phyloP scores from a whole-genome alignment of 768 basidiomycete genomes.

The Amanita rimosa region DNA sequence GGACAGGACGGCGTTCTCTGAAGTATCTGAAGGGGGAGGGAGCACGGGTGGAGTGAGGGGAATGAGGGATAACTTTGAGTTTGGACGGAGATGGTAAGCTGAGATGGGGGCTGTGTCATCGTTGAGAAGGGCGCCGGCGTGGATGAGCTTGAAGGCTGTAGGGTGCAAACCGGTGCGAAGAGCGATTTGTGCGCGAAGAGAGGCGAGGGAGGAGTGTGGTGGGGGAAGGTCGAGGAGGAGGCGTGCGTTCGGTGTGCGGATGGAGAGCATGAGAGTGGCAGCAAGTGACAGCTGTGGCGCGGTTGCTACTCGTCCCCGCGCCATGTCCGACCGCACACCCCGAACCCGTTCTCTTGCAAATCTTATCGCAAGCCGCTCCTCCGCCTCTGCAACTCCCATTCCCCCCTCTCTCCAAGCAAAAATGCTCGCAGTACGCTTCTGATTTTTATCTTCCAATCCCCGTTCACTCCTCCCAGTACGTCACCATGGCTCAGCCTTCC shows the following conservation, averaged over 20 bases:
- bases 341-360: slow-evolving; percentile 21
- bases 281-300: too few relatives aligned
- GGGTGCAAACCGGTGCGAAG: slow-evolving; percentile 63
- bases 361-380: slow-evolving; percentile 27
- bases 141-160: slow-evolving; percentile 74
- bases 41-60: slow-evolving; percentile 20
- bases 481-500: slow-evolving; percentile 14
- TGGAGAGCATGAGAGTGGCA: too few relatives aligned
- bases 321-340: slow-evolving; percentile 5
- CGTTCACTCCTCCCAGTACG: slow-evolving; percentile 1
- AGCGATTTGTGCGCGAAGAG: slow-evolving; percentile 51
- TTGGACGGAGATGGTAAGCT: slow-evolving; percentile 59
- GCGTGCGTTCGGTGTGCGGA: neutral
- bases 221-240: slow-evolving; percentile 38
- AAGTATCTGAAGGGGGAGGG: slow-evolving; percentile 18
- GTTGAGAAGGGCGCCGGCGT: slow-evolving; percentile 84
- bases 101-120: slow-evolving; percentile 74
- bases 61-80: slow-evolving; percentile 54
- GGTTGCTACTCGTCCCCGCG: too few relatives aligned
- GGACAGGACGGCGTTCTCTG: slow-evolving; percentile 41
- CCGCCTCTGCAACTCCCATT: slow-evolving; percentile 33
- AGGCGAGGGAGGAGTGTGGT: slow-evolving; percentile 43
- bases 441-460: neutral
- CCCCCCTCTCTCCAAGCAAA: slow-evolving; percentile 88
- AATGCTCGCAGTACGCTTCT: slow-evolving; percentile 66